Evolutionary conservation across 805 yeast species (phyloP), one percentile per base, ranked within the genome.

Genomic region (Sugiyamaella floridensis): DNA sequence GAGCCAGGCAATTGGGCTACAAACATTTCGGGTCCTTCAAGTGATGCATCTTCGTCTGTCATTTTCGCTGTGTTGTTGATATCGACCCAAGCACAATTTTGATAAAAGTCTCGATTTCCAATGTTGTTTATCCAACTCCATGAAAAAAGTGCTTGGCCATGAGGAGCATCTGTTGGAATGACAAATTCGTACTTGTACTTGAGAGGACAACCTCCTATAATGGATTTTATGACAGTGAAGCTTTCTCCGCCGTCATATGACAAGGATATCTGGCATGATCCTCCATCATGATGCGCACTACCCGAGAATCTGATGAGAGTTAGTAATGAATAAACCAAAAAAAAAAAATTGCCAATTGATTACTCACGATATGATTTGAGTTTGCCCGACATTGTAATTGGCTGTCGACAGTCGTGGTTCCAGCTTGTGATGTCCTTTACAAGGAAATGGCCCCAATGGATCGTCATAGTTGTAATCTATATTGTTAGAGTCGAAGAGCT

Each of bases 141-240:
- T 1, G 60, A 50, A 16, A 60, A 32, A 14, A 60, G 50, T 10
- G 63, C 63, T 19, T 49, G 48, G 19, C 63, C 63, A 8, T 45
- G 40, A 11, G 63, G 63, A 14, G 62, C 62, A 7, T 47, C 20
- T 9, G 29, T 32, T 3, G 63, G 63, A 15, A 60, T 40, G 3
- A 19, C 18, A 44, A 60, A 60, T 12, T 52, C 47, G 45, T 60
- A 60, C 34, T 49, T 49, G n/a, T 49, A 40, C 19, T 51, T 48
- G 12, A 55, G 40, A 5, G 63, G 62, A 43, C 63, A 60, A 12
- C 63, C 62, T 7, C 63, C 63, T 18, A 60, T 60, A 9, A 60
- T 55, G 11, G 60, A 58, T 45, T 58, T 58, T 48, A 60, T 52
- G 14, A 60, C 63, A 14, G 52, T 54, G 54, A 60, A 60, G 2